Evolutionary conservation across 768 basidiomycete genomes (phyloP), one percentile per base, ranked within the genome.

Genomic region (Hypholoma fasciculare): DNA sequence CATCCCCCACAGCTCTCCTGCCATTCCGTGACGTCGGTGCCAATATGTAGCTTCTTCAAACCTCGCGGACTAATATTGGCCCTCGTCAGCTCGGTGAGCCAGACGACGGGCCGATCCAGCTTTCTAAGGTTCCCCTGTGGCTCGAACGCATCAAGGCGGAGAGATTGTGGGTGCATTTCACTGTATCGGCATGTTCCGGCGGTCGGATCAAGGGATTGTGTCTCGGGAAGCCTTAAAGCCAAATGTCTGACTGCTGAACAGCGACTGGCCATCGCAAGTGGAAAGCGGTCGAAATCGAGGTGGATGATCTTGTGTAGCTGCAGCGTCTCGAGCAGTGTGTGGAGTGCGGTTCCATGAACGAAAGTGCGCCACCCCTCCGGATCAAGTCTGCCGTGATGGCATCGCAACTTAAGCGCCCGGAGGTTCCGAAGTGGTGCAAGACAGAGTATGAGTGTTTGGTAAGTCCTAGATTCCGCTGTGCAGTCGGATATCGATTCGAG

Each of bases 381-480:
- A n/a, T 37, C 42, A 17, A 55, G 34, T 37, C n/a, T 49, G 12
- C 47, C 39, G 17, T 46, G 40, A 19, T 43, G 37, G 37, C 54
- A 54, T 7, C 54, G 34, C 17, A 60, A 23, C n/a, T 38, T 39
- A 7, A 60, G 54, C 17, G 55, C 55, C 27, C 36, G 46, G 47
- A 61, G 50, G 19, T 49, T 48, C 44, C 38, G 30, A 48, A 53
- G 50, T 14, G 20, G 16, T 3, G 48, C 30, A 49, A 60, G 59
- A 20, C 54, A 54, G 40, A 20, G 36, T 37, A 54, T 38, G 44
- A 54, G 44, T 19, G 43, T 27, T 14, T 19, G 43, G 34, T 47
- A 27, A 16, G 36, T 6, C 20, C 16, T 27, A n/a, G 27, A 12
- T 42, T n/a, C 23, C 7, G 30, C 42, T 19, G 37, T 37, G n/a